These are phyloP conservation scores for Mollisiaceae sp. DNA, from an alignment of 2,329 filamentous ascomycete genomes.

Conservation along the genomic window DNA sequence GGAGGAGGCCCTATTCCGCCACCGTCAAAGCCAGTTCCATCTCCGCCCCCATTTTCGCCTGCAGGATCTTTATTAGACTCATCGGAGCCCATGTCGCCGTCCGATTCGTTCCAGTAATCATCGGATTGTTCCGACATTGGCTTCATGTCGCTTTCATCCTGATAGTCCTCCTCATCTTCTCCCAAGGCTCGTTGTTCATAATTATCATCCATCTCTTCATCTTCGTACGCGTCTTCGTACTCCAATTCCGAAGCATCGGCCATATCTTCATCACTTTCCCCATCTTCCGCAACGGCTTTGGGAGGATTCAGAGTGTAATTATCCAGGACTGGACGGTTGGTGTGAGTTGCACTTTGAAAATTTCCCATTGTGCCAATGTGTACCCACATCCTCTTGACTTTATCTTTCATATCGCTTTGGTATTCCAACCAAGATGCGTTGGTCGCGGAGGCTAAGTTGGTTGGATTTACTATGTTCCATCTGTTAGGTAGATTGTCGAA, in stretches of 20 bases:
- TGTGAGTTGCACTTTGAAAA: neutral
- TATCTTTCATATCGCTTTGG: neutral
- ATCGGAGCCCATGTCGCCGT: neutral
- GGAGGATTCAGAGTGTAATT: neutral
- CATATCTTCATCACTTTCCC: conserved; percentile 1
- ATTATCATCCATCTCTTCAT: neutral
- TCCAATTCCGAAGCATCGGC: neutral
- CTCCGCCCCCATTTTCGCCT: neutral
- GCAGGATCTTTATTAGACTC: neutral
- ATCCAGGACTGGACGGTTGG: neutral
- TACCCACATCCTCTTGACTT: neutral
- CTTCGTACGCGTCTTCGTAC: neutral
- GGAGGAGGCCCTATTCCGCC: neutral
- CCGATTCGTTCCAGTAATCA: neutral
- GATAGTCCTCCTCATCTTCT: neutral
- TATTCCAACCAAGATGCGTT: neutral
- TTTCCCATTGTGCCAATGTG: neutral
- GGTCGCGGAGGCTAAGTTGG: neutral
- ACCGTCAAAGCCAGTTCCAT: neutral
- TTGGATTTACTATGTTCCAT: neutral
- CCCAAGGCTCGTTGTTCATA: conserved; percentile 5
- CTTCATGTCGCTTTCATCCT: neutral
- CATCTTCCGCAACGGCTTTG: neutral
- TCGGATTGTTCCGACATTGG: neutral
- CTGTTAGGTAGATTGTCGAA: neutral